These are phyloP conservation scores for Uronychia binucleata DNA, from an alignment of 73 alveolate species.

Conservation along the genomic window DNA sequence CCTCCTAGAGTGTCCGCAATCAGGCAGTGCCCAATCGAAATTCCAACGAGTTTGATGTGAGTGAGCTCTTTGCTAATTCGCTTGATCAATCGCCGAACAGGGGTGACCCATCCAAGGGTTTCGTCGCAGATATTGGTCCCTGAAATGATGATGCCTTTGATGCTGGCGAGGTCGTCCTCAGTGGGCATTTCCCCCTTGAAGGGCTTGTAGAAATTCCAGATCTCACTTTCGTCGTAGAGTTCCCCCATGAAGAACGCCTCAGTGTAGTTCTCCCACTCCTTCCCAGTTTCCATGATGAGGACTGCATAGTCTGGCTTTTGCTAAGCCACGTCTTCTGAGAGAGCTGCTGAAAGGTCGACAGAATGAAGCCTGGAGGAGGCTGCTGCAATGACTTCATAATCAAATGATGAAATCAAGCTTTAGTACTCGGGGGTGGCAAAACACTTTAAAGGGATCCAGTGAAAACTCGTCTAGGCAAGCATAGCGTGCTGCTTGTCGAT, in stretches of 20 bases:
- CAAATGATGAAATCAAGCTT: not conserved
- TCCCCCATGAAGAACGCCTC: constrained; percentile 5
- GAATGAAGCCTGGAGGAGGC: not conserved
- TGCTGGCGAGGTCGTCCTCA: not conserved
- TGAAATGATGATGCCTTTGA: constrained; percentile 2
- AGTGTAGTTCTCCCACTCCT: not conserved
- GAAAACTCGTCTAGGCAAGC: not conserved
- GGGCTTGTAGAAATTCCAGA: constrained; percentile 12
- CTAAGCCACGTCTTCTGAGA: not conserved
- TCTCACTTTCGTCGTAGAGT: not conserved
- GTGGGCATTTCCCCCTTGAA: constrained; percentile 10
- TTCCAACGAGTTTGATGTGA: constrained; percentile 3
- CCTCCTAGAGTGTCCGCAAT: constrained; percentile 10
- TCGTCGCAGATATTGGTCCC: not conserved
- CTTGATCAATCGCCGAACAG: not conserved
- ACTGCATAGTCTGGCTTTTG: constrained; percentile 1
- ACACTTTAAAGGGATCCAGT: constrained; percentile 6
- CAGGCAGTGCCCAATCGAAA: not conserved
- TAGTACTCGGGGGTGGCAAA: not conserved
- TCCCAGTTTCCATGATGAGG: not conserved
- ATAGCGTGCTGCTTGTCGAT: not conserved
- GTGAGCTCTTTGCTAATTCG: not conserved
- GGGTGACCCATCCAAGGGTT: not conserved
- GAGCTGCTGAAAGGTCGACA: not conserved
- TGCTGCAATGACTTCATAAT: not conserved